Evolutionary conservation across 2,329 filamentous ascomycete species (phyloP), one percentile per base, ranked within the genome.

Genomic region (Diplodia intermedia): DNA sequence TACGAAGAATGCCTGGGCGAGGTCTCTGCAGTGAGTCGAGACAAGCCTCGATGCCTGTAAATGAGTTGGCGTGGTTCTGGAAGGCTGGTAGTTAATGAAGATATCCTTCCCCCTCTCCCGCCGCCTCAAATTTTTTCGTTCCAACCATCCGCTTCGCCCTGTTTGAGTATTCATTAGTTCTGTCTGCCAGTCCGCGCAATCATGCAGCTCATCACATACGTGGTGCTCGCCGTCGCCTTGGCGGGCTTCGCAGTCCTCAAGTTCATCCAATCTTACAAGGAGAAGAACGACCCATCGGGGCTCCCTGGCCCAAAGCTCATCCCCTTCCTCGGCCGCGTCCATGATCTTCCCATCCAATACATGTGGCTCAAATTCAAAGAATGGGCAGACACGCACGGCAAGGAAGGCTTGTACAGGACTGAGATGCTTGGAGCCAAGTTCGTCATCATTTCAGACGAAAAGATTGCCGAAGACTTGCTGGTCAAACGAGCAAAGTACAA

Each of bases 321-420:
- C 3, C 77, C 77, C 43, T 77, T 72, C 69, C 69, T 79, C 55
- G 77, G 77, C 53, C 75, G 77, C 2, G 77, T 84, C 66, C 82
- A 84, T 69, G 82, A 85, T 68, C 74, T 84, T 12, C 82, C 83
- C 2, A 82, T 83, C 71, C 70, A 82, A 47, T 80, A 77, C 72
- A 83, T 83, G 81, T 87, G 85, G 85, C 72, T 86, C 70, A 86
- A 86, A 77, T 85, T 86, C 73, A 76, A 77, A 47, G 75, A 78
- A 69, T 79, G 77, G 75, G 72, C 76, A n/a, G 71, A 79, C 52
- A 72, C 38, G 12, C 67, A 77, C 62, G 77, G 77, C 43, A 75
- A 74, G 7, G 47, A 7, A 3, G 60, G 60, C 20, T 70, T 78
- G 20, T 78, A 78, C 70, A 69, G 74, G 40, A 78, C 75, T 4